Conservation (phyloP, 2,329 filamentous ascomycete species). For the Hypoxylon sp. region DNA sequence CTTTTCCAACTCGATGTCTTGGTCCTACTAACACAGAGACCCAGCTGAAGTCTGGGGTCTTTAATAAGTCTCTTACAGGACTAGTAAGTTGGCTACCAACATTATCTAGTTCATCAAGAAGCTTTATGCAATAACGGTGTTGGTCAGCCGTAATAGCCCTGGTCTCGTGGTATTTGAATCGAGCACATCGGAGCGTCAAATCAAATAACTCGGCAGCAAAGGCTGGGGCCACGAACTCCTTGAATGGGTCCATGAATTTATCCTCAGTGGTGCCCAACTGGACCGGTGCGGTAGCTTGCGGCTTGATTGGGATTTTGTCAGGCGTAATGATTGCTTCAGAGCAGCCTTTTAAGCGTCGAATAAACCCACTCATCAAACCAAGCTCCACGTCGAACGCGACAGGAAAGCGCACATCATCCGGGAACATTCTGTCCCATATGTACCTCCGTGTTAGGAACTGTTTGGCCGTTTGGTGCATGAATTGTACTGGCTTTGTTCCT, state of each 20-base stretch:
- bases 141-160: neutral
- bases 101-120: neutral
- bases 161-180: neutral
- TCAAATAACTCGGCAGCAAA: neutral
- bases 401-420: neutral
- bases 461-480: neutral
- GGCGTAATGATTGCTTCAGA: neutral
- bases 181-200: neutral
- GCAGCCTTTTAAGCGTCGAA: neutral
- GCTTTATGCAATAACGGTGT: neutral
- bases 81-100: neutral
- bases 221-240: no score
- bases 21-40: neutral
- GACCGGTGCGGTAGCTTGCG: no score
- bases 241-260: no score
- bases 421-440: neutral
- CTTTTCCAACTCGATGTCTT: neutral
- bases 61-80: no score
- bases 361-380: neutral
- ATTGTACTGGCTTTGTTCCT: neutral
- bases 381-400: neutral
- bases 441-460: neutral
- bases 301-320: neutral
- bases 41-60: no score
- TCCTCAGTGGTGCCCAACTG: no score